These are phyloP conservation scores for Silene coronaria DNA, from an alignment of 179 eudicot genomes.

Conservation along the genomic window DNA sequence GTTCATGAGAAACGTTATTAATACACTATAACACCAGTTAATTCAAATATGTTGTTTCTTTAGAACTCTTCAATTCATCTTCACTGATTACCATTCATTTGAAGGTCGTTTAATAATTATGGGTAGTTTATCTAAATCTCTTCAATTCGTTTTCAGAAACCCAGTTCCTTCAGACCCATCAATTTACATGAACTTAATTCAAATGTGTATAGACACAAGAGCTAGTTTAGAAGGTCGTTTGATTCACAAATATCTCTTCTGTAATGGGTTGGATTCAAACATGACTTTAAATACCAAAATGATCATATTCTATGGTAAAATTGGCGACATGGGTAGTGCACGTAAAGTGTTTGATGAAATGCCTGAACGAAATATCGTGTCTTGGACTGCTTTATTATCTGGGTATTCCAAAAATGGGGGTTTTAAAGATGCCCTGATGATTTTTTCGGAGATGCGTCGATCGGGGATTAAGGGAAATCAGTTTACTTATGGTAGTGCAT, in stretches of 20 bases:
- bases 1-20: too few species aligned
- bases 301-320: conserved; percentile 42
- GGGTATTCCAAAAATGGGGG: conserved; percentile 52
- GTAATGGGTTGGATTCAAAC: conserved; percentile 33
- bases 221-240: conserved; percentile 33
- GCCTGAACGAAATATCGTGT: conserved; percentile 49
- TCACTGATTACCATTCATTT: background rate
- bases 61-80: background rate
- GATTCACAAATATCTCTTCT: conserved; percentile 36
- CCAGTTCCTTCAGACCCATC: conserved; percentile 25
- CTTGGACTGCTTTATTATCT: conserved; percentile 63
- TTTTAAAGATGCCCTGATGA: conserved; percentile 39
- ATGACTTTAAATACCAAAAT: conserved; percentile 37
- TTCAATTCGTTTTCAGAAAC: conserved; percentile 19
- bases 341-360: conserved; percentile 61
- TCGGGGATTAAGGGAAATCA: conserved; percentile 48
- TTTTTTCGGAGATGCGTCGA: conserved; percentile 45
- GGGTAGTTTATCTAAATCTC: conserved; percentile 21
- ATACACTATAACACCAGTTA: too few species aligned
- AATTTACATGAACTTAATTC: conserved; percentile 33
- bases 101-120: background rate
- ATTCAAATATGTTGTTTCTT: too few species aligned
- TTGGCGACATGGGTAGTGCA: conserved; percentile 39
- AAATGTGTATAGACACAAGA: conserved; percentile 34
- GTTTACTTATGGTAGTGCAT: conserved; percentile 53